These are phyloP conservation scores for Begonia loranthoides DNA, from an alignment of 306 rosid species.

Conservation along the genomic window DNA sequence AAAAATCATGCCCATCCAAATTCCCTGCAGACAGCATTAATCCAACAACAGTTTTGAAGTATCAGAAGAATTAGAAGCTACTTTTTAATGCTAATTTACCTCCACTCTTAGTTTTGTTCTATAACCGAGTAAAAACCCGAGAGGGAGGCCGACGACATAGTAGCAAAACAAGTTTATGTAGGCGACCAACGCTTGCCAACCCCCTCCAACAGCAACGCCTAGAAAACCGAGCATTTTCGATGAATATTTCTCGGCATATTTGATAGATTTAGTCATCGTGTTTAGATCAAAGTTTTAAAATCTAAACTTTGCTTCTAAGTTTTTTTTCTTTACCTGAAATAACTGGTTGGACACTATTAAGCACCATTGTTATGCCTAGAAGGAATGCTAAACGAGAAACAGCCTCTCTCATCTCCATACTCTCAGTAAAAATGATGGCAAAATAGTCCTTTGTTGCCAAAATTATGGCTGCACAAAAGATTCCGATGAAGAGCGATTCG, in stretches of 20 bases:
- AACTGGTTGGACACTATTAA: constrained; percentile 86
- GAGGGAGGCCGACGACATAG: constrained; percentile 66
- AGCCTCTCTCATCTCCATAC: constrained; percentile 65
- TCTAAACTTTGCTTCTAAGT: not conserved
- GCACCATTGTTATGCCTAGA: constrained; percentile 74
- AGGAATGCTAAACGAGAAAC: constrained; percentile 71
- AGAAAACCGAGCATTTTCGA: not conserved
- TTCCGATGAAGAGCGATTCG: constrained; percentile 58
- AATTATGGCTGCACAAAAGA: constrained; percentile 33
- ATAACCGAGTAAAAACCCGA: constrained; percentile 77
- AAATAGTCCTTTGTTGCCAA: constrained; percentile 47
- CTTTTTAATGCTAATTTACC: constrained; percentile 22
- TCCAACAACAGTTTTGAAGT: not conserved
- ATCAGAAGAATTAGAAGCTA: not conserved
- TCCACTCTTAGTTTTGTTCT: constrained; percentile 33
- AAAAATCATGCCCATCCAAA: constrained; percentile 88
- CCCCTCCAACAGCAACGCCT: constrained; percentile 65
- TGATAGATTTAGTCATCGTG: not conserved
- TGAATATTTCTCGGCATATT: not conserved
- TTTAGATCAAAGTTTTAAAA: not conserved
- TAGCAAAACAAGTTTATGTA: constrained; percentile 71
- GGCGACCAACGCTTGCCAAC: constrained; percentile 88
- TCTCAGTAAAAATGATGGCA: constrained; percentile 58
- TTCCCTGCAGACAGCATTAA: constrained; percentile 41
- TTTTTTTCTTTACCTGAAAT: constrained; percentile 42